Conservation (phyloP, 352 stramenopile genomes). For the Aphanomyces euteiches region DNA sequence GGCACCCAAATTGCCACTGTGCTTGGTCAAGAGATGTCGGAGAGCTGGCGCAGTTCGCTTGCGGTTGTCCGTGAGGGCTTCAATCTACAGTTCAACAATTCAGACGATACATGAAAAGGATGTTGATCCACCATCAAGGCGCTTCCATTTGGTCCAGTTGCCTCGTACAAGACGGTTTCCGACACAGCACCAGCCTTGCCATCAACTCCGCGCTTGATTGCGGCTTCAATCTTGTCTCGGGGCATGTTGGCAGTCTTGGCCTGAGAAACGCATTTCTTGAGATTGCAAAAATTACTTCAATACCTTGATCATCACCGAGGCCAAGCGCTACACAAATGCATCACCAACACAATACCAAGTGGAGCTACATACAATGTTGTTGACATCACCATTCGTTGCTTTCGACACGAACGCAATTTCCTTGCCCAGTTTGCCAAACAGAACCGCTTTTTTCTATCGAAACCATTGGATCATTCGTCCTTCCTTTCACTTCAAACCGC, state of each 20-base stretch:
- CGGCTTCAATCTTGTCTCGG: conserved; percentile 78
- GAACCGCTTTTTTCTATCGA: conserved; percentile 64
- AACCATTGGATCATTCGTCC: neutral
- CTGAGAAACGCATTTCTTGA: conserved; percentile 45
- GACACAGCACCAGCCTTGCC: conserved; percentile 64
- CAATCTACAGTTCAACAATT: conserved; percentile 44
- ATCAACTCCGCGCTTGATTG: conserved; percentile 77
- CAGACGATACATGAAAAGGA: neutral
- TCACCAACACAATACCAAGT: neutral
- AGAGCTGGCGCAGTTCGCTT: conserved; percentile 73
- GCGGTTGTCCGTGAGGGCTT: conserved; percentile 83
- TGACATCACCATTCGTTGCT: conserved; percentile 51
- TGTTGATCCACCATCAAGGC: conserved; percentile 55
- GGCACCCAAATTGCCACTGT: conserved; percentile 59
- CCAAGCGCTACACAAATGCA: conserved; percentile 28
- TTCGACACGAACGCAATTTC: conserved; percentile 77
- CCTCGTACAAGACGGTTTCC: conserved; percentile 77
- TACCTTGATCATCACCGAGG: conserved; percentile 23
- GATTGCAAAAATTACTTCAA: conserved; percentile 41
- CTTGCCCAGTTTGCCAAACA: conserved; percentile 68
- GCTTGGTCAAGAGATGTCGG: conserved; percentile 69
- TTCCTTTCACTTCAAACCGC: conserved; percentile 37
- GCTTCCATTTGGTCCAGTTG: conserved; percentile 60
- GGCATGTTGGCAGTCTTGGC: conserved; percentile 80
- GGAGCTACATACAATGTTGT: conserved; percentile 56